Percentiles rank a stretch among this genome's conserved stretches.
These are phyloP conservation scores for Aspergillus campestris DNA, from an alignment of 495 filamentous ascomycete species.

Conservation along the genomic window DNA sequence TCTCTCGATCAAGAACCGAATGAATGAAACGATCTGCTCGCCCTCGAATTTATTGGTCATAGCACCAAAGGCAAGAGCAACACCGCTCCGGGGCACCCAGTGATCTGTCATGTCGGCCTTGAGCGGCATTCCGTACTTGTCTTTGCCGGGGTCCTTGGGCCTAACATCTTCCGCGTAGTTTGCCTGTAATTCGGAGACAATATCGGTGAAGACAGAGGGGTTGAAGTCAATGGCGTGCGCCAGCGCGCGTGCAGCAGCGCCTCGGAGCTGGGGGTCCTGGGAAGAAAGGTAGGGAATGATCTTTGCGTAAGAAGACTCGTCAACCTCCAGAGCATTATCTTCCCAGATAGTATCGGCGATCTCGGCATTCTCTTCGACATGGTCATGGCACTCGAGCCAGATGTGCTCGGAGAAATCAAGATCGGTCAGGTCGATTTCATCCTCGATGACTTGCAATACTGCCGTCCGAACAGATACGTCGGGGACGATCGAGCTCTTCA, in stretches of 20 bases:
- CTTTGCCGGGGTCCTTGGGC: constrained; percentile 69
- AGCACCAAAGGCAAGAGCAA: constrained; percentile 77
- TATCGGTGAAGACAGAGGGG: constrained; percentile 43
- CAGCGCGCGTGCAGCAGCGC: constrained; percentile 76
- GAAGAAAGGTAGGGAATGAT: constrained; percentile 74
- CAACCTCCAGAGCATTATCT: constrained; percentile 74
- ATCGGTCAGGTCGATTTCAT: constrained; percentile 85
- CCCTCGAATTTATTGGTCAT: constrained; percentile 61
- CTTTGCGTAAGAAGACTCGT: constrained; percentile 49
- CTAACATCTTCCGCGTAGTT: constrained; percentile 72
- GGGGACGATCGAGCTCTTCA: constrained; percentile 65
- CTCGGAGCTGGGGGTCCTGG: constrained; percentile 67
- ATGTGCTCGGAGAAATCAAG: constrained; percentile 79
- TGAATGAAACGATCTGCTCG: constrained; percentile 61
- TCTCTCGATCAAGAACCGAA: constrained; percentile 74
- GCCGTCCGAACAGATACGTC: constrained; percentile 76
- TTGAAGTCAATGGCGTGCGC: constrained; percentile 58
- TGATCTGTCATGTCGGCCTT: constrained; percentile 78
- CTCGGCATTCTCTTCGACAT: constrained; percentile 78
- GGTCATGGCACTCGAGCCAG: constrained; percentile 88
- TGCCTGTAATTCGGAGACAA: constrained; percentile 53
- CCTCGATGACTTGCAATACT: constrained; percentile 80
- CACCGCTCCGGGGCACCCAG: constrained; percentile 83
- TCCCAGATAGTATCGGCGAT: constrained; percentile 87
- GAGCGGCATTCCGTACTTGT: constrained; percentile 86